Conservation (phyloP, 257 asterid species). For the Thymus mandschuricus region DNA sequence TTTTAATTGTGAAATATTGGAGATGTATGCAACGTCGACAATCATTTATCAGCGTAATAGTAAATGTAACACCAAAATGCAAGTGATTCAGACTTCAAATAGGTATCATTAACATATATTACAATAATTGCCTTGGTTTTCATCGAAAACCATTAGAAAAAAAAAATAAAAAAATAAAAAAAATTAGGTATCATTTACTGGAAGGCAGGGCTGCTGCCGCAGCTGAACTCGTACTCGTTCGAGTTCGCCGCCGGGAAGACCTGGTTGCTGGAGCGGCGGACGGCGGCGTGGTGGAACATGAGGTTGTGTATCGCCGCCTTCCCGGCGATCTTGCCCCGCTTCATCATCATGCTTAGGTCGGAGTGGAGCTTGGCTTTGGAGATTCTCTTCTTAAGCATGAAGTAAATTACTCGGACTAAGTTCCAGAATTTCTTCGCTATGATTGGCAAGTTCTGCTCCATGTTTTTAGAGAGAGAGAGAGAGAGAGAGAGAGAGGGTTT, state of each 20-base stretch:
- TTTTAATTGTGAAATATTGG: too few relatives aligned
- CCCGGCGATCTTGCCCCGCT: slow-evolving; percentile 82
- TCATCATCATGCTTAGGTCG: slow-evolving; percentile 68
- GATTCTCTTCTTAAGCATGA: slow-evolving; percentile 75
- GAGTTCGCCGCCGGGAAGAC: slow-evolving; percentile 1
- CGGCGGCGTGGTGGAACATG: slow-evolving; percentile 61
- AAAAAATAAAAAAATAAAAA: too few relatives aligned
- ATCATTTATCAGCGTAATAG: too few relatives aligned
- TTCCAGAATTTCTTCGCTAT: slow-evolving; percentile 76
- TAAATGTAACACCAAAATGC: too few relatives aligned
- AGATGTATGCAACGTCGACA: too few relatives aligned
- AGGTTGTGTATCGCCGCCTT: slow-evolving; percentile 73
- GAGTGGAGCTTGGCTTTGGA: slow-evolving; percentile 61
- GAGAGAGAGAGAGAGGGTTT: slow-evolving; percentile 1
- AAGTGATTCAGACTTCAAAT: too few relatives aligned
- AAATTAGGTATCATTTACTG: too few relatives aligned
- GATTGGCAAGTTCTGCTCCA: slow-evolving; percentile 77
- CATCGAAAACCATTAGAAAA: too few relatives aligned
- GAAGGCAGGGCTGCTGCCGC: slow-evolving; percentile 74
- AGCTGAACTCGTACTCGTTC: slow-evolving; percentile 76
- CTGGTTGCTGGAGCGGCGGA: not conserved
- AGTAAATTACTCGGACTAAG: slow-evolving; percentile 52
- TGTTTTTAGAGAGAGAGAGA: slow-evolving; percentile 18
- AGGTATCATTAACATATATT: too few relatives aligned
- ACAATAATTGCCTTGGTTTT: too few relatives aligned